Evolutionary conservation across 257 asterid species (phyloP).

Genomic region (Paraleonurus japonicus): DNA sequence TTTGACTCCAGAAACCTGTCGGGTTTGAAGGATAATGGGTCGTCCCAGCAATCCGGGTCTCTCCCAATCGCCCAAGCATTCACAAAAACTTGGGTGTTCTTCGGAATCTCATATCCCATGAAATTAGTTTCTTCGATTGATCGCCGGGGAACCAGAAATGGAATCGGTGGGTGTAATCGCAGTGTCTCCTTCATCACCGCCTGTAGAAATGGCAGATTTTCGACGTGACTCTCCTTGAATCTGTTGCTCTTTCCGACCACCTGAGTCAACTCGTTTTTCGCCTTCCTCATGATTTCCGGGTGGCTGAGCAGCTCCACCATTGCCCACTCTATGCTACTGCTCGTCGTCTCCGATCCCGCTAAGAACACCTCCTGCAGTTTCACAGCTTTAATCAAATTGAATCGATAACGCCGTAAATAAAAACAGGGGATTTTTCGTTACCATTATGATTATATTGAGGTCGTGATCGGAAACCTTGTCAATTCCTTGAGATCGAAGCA

Average conservation of each 20-base stretch:
- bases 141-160: slow-evolving; percentile 51
- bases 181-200: slow-evolving; percentile 59
- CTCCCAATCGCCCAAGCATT: slow-evolving; percentile 67
- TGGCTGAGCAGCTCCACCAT: slow-evolving; percentile 63
- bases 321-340: slow-evolving; percentile 60
- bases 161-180: slow-evolving; percentile 57
- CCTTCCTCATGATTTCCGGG: slow-evolving; percentile 46
- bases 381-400: neutral
- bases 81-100: slow-evolving; percentile 49
- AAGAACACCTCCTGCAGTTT: slow-evolving; percentile 56
- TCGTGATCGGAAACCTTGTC: slow-evolving; percentile 43
- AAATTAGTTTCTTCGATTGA: slow-evolving; percentile 42
- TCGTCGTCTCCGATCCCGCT: slow-evolving; percentile 72
- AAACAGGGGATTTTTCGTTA: slow-evolving; percentile 13
- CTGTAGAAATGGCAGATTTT: slow-evolving; percentile 38
- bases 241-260: slow-evolving; percentile 33
- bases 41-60: slow-evolving; percentile 51
- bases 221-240: slow-evolving; percentile 46
- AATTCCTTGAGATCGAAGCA: slow-evolving; percentile 36
- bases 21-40: slow-evolving; percentile 47
- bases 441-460: slow-evolving; percentile 54
- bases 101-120: slow-evolving; percentile 50
- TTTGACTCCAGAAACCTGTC: slow-evolving; percentile 56
- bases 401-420: neutral
- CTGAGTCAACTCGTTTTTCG: slow-evolving; percentile 34